Base-by-base conservation (phyloP, 2,329 filamentous ascomycete species). In the Arthrobotrys iridis region DNA sequence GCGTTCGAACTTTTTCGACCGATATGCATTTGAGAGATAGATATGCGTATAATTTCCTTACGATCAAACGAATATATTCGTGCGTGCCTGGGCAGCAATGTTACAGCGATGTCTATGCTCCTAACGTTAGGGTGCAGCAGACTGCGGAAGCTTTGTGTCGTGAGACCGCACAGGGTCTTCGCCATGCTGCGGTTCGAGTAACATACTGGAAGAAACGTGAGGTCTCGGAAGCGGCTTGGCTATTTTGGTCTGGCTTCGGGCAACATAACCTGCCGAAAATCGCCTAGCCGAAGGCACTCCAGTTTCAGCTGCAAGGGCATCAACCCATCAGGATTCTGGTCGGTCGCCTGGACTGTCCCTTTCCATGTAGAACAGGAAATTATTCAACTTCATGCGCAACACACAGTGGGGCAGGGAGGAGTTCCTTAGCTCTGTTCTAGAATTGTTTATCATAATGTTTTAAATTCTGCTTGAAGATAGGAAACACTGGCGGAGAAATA, bases 321-420 rank as follows among this genome's bases (percentile, higher is more conserved):
- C 35, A 18, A 52, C 24, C 20, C 48, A 24, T 13, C 45, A 67
- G 52, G 62, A 62, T 35, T 46, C 41, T 35, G 52, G 41, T 30
- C 15, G 40, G 24, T 74, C 70, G 70, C 60, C 35, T 74, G 46
- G 60, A 67, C 62, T 67, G 37, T 74, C 43, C 63, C 18, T 41
- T 66, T 66, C 58, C 45, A 35, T 62, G 55, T 57, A 57, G 24
- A 74, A 15, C 55, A 63, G 62, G 70, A 74, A 67, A 74, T 74
- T 74, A 66, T 74, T 62, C 41, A 18, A 62, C 18, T 67, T 74
- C 43, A 74, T 74, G 62, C 70, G 40, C 60, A 66, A 73, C 60
- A 55, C 60, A 62, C 30, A 40, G n/a, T 35, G 62, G 50, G 50
- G 50, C 50, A 37, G 15, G 64, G 43, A 60, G 64, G 52, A 68